phyloP scores from a whole-genome alignment of 768 basidiomycete species.

The Leccinum boreale region DNA sequence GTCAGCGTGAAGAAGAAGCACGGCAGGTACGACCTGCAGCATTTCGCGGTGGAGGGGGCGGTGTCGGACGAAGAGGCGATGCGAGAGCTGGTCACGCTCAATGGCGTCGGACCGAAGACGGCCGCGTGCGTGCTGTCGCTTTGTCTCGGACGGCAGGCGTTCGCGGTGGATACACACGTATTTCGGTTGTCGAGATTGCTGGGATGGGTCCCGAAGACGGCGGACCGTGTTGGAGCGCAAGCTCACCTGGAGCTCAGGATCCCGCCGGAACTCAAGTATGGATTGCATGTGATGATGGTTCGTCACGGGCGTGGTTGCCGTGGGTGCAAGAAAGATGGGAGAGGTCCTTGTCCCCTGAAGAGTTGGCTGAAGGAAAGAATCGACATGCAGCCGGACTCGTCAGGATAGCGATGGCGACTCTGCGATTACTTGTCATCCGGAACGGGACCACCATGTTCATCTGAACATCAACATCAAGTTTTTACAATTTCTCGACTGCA shows the following conservation, averaged over 20 bases:
- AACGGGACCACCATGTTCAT: slow-evolving; percentile 8
- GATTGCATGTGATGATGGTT: slow-evolving; percentile 58
- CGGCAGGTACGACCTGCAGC: slow-evolving; percentile 56
- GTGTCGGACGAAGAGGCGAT: slow-evolving; percentile 48
- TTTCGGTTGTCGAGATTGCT: slow-evolving; percentile 48
- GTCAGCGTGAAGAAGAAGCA: slow-evolving; percentile 41
- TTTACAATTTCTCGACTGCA: not conserved
- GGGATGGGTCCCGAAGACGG: slow-evolving; percentile 40
- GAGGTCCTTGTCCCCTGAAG: slow-evolving; percentile 35
- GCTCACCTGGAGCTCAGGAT: slow-evolving; percentile 56
- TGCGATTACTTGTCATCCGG: slow-evolving; percentile 23
- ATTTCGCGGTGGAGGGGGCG: slow-evolving; percentile 35
- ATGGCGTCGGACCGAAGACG: slow-evolving; percentile 63
- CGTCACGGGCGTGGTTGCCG: slow-evolving; percentile 52
- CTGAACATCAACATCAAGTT: not conserved
- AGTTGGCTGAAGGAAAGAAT: slow-evolving; percentile 32
- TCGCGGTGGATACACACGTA: slow-evolving; percentile 65
- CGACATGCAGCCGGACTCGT: slow-evolving; percentile 14
- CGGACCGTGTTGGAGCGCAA: slow-evolving; percentile 52
- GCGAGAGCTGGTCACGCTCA: slow-evolving; percentile 52
- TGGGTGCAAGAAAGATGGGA: slow-evolving; percentile 46
- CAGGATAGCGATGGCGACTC: slow-evolving; percentile 2
- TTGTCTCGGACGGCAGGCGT: slow-evolving; percentile 56
- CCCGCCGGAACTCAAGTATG: slow-evolving; percentile 54
- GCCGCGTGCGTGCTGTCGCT: slow-evolving; percentile 62